Evolutionary conservation across 2,329 filamentous ascomycete genomes (phyloP).

Genomic region (Amauroascus verrucosus): DNA sequence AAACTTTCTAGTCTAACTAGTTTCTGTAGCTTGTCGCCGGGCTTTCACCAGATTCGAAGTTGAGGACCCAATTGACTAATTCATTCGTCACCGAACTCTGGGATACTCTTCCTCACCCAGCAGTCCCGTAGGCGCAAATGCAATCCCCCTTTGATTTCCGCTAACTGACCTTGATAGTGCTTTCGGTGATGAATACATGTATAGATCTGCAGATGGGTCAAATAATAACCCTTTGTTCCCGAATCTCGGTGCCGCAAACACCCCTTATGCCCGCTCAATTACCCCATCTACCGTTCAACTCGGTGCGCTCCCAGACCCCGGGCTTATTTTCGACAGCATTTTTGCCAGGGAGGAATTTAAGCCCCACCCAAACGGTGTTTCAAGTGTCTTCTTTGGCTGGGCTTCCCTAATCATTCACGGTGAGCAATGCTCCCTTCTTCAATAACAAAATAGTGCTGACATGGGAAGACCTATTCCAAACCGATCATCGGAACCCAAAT

Average conservation of each 20-base stretch:
- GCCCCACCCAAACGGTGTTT: slow-evolving; percentile 38
- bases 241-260: slow-evolving; percentile 22
- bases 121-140: slow-evolving; percentile 46
- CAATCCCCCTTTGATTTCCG: slow-evolving; percentile 17
- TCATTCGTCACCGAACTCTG: slow-evolving; percentile 59
- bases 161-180: slow-evolving; percentile 23
- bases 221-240: slow-evolving; percentile 20
- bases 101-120: slow-evolving; percentile 62
- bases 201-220: slow-evolving; percentile 25
- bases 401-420: slow-evolving; percentile 46
- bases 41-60: slow-evolving; percentile 52
- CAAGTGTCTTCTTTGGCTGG: slow-evolving; percentile 40
- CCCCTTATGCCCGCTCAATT: slow-evolving; percentile 22
- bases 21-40: slow-evolving; percentile 49
- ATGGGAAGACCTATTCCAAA: slow-evolving; percentile 36
- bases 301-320: slow-evolving; percentile 22
- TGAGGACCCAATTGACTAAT: slow-evolving; percentile 54
- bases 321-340: slow-evolving; percentile 28
- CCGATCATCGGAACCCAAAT: slow-evolving; percentile 26
- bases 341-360: slow-evolving; percentile 39
- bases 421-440: slow-evolving; percentile 12
- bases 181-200: slow-evolving; percentile 26
- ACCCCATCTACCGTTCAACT: slow-evolving; percentile 15
- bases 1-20: background rate
- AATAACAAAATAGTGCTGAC: background rate